Base-by-base conservation (phyloP, 495 filamentous ascomycete species). In the Pyrenula aspistea region DNA sequence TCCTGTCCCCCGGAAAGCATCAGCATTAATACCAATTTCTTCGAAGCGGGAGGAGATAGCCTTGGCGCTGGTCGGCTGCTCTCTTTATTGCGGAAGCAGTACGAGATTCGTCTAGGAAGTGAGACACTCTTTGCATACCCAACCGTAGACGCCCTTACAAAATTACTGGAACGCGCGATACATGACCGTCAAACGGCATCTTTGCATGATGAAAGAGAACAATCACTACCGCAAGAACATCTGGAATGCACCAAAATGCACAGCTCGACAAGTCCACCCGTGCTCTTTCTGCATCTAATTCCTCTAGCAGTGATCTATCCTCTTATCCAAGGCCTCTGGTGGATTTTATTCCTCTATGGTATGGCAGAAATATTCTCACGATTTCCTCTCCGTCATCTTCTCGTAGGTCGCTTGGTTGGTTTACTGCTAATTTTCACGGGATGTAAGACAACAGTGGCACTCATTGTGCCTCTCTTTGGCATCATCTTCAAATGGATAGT, bases 41-140 rank as follows among this genome's bases (percentile, higher is more conserved):
- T 77, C 60, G 63, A 67, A 8, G 65, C 73, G 22, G 73, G 73
- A 1, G 73, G 73, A 42, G 69, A 74, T 42, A 76, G 73, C 56
- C 61, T 77, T 8, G 62, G 58, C 15, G 73, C 73, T 20, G 74
- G 74, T 20, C 65, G 63, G 47, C 61, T 77, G 2, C 59, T 75
- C 15, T 73, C 73, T 0, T 53, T 62, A 1, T 60, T 76, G 15
- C 68, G 73, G 25, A 63, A 63, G 22, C 62, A 70, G 49, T 72
- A 74, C 15, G 56, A 58, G 24, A 54, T 71, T 2, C 64, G 64
- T 22, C 56, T 75, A 2, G 63, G 72, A 3, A 67, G 73, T 51
- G 70, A 72, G 20, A 59, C 68, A 22, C 63, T 76, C 22, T 75
- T 76, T 61, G 63, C 65, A 20, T 59, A 68, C 31, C 64, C 64